A percentile compares a stretch with the other conserved stretches of the same genome.
These are phyloP conservation scores for Alternaria panax DNA, from an alignment of 2,329 filamentous ascomycete species.

Conservation along the genomic window DNA sequence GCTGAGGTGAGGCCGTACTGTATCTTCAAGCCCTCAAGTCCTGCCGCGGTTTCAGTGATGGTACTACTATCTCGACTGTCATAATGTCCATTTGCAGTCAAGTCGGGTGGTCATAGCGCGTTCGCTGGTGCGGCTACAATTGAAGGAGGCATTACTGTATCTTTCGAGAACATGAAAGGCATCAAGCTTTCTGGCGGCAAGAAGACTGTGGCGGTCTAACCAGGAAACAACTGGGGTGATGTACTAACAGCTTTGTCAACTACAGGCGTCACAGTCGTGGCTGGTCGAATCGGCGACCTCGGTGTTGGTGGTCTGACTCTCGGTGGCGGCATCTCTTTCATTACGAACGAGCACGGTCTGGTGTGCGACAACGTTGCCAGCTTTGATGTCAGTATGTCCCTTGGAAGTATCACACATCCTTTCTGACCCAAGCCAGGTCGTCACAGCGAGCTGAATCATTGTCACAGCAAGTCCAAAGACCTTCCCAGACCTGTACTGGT, in stretches of 20 bases:
- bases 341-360: constrained; percentile 24
- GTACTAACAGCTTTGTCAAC: constrained; percentile 34
- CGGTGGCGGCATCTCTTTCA: constrained; percentile 35
- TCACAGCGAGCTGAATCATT: constrained; percentile 45
- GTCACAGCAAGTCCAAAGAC: constrained; percentile 16
- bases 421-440: constrained; percentile 24
- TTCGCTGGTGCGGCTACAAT: constrained; percentile 53
- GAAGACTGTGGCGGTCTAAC: constrained; percentile 35
- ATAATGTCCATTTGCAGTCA: constrained; percentile 51
- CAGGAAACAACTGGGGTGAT: constrained; percentile 46
- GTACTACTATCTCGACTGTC: constrained; percentile 21
- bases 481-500: constrained; percentile 37
- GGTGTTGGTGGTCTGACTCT: constrained; percentile 45
- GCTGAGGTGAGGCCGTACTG: constrained; percentile 28
- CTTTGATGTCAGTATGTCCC: constrained; percentile 20
- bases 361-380: constrained; percentile 31
- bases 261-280: constrained; percentile 30
- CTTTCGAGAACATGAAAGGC: constrained; percentile 44
- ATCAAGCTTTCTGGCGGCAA: constrained; percentile 35
- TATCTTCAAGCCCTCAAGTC: constrained; percentile 29
- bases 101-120: constrained; percentile 53
- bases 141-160: constrained; percentile 53
- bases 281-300: constrained; percentile 40
- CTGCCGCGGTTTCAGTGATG: constrained; percentile 20
- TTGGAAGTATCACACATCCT: no score